Percentiles rank a stretch among this genome's conserved stretches.
Conservation (phyloP, 164 flowering plant genomes). For the Kingdonia uniflora region DNA sequence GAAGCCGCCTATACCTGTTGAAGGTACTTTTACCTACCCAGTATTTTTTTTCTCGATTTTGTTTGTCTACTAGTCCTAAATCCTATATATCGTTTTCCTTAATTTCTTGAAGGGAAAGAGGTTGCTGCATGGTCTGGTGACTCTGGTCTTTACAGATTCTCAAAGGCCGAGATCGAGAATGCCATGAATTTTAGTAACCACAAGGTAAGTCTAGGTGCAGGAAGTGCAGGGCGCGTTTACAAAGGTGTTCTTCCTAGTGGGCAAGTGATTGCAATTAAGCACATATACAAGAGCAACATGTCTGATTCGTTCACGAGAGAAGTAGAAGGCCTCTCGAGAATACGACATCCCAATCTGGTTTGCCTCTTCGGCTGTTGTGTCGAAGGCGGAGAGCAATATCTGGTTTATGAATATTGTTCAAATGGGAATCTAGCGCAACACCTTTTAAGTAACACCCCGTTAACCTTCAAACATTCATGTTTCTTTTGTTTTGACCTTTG, state of each 20-base stretch:
- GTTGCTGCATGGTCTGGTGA: constrained; percentile 30
- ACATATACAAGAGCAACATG: constrained; percentile 34
- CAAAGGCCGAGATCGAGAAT: constrained; percentile 51
- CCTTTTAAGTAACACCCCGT: constrained; percentile 28
- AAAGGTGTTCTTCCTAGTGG: constrained; percentile 68
- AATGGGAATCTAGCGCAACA: constrained; percentile 59
- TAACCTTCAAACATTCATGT: not conserved
- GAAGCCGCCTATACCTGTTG: constrained; percentile 9
- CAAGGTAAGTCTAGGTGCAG: constrained; percentile 37
- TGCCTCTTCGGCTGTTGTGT: constrained; percentile 59
- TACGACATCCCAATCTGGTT: constrained; percentile 57
- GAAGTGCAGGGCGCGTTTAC: constrained; percentile 67
- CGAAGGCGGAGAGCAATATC: constrained; percentile 48
- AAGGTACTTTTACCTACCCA: constrained; percentile 6
- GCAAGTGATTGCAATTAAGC: constrained; percentile 61
- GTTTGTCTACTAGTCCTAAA: too few relatives aligned
- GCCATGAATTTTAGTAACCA: constrained; percentile 33
- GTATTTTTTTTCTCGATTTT: too few relatives aligned
- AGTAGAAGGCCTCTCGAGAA: constrained; percentile 53
- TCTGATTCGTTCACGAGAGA: constrained; percentile 51
- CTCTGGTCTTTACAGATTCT: constrained; percentile 61
- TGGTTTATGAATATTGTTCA: constrained; percentile 61
- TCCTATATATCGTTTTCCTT: too few relatives aligned
- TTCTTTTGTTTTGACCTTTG: not conserved
- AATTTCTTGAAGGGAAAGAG: constrained; percentile 11